Base-by-base conservation (phyloP, 371 early-diverging fungal species). In the Saksenaea oblongispora region DNA sequence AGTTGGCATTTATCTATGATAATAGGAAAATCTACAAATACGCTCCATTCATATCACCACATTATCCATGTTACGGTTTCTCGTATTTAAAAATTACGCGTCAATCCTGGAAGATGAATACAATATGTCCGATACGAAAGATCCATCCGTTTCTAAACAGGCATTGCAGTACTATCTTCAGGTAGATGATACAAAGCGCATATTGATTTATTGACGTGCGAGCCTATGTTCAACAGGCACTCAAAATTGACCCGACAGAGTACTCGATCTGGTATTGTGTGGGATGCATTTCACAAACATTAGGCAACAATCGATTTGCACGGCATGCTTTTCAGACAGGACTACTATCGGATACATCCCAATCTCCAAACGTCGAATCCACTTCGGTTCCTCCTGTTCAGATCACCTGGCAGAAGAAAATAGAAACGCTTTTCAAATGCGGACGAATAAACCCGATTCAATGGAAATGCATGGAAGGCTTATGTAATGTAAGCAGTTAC, bases 41-140 rank as follows among this genome's bases (percentile, higher is more conserved):
- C 26, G 66, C 68, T 24, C 70, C 58, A 56, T 58, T 65, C 36
- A 62, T 61, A 55, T 63, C 42, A 44, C 74, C 54, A 72, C 85
- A 0, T 53, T 77, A 2, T 70, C 77, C 10, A 62, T 75, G 34
- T 56, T 85, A 15, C 79, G 79, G 9, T 89, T 82, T 62, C 69
- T 87, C 5, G 87, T 87, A 1, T 83, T 76, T 53, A 84, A 85
- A 54, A 87, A 87, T 63, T 89, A 87, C 68, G 89, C 83, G 3
- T 66, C 69, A 0, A 70, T 89, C 14, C 66, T 87, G 15, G 83
- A 89, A 65, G 72, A 77, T 7, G 76, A 78, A 35, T 75, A 65
- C 34, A 58, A 39, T 3, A 27, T 34, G 17, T 54, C 57, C 22
- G 61, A 22, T 17, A 13, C 41, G 1, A 66, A 67, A 3, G 55